These are phyloP conservation scores for Niebla homalea DNA, from an alignment of 495 filamentous ascomycete species.

Conservation along the genomic window DNA sequence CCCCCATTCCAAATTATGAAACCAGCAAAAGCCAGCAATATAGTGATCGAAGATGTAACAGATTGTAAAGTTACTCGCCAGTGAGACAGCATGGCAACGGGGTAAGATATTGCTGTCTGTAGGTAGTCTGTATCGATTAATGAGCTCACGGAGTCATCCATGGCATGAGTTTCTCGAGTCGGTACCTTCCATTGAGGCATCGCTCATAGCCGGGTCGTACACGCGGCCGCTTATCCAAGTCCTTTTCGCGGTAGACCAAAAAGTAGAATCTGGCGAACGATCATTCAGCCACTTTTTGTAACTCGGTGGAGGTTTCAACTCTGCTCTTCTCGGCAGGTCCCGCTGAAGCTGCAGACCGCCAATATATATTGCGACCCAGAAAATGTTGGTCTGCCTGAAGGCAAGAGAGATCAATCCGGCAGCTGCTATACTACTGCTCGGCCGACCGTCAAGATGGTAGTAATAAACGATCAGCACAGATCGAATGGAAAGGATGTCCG, in stretches of 20 bases:
- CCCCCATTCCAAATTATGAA: constrained; percentile 82
- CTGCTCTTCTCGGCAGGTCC: constrained; percentile 5
- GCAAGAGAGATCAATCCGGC: constrained; percentile 47
- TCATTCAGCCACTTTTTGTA: background rate
- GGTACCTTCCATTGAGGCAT: constrained; percentile 43
- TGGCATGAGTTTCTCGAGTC: background rate
- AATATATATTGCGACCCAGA: constrained; percentile 83
- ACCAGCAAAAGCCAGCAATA: constrained; percentile 52
- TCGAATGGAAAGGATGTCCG: constrained; percentile 55
- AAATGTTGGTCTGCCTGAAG: constrained; percentile 90
- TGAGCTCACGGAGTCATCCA: background rate
- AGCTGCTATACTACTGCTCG: constrained; percentile 3
- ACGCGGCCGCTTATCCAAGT: constrained; percentile 29
- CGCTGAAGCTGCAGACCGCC: constrained; percentile 58
- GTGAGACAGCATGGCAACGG: constrained; percentile 40
- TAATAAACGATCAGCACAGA: constrained; percentile 54
- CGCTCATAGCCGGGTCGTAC: constrained; percentile 49
- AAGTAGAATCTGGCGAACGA: background rate
- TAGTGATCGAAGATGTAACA: constrained; percentile 52
- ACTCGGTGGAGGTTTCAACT: background rate
- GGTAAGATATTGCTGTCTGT: constrained; percentile 46
- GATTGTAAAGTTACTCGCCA: constrained; percentile 31
- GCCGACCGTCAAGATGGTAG: constrained; percentile 37
- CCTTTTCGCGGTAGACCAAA: constrained; percentile 15
- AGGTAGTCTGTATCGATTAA: constrained; percentile 37